Conservation (phyloP, 345 rosid genomes). For the Sonneratia alba region DNA sequence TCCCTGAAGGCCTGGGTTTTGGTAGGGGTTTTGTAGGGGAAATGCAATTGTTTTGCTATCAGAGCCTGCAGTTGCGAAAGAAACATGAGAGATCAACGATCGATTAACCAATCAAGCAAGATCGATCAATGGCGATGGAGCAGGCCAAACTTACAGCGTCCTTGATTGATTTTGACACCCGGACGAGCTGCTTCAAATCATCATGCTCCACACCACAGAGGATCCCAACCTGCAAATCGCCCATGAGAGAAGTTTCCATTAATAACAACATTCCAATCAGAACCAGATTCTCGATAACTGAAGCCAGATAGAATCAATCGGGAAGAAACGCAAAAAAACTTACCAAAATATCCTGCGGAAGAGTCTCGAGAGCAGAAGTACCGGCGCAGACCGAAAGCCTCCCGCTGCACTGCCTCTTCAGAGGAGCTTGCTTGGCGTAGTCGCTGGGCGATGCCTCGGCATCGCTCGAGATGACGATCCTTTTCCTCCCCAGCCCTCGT, state of each 20-base stretch:
- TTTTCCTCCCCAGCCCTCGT: slow-evolving; percentile 61
- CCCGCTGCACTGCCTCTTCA: slow-evolving; percentile 52
- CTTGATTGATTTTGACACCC: slow-evolving; percentile 53
- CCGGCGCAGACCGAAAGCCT: slow-evolving; percentile 11
- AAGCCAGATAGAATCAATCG: not conserved
- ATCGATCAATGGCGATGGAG: not conserved
- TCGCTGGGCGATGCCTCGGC: slow-evolving; percentile 13
- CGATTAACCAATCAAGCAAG: not conserved
- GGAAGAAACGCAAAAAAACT: not conserved
- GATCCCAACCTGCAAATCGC: slow-evolving; percentile 40
- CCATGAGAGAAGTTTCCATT: not conserved
- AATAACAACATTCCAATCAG: slow-evolving; percentile 1
- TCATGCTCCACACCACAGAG: slow-evolving; percentile 61
- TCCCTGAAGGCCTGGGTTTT: slow-evolving; percentile 41
- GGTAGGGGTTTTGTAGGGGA: slow-evolving; percentile 57
- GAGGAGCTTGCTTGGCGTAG: slow-evolving; percentile 17
- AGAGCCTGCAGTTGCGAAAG: slow-evolving; percentile 34
- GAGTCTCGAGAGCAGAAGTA: slow-evolving; percentile 42
- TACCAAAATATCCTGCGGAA: slow-evolving; percentile 79
- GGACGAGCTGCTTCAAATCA: slow-evolving; percentile 53
- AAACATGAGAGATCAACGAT: slow-evolving; percentile 1
- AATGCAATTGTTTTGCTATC: slow-evolving; percentile 49
- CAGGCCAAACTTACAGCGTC: slow-evolving; percentile 53
- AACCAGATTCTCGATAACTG: not conserved
- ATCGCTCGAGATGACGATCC: slow-evolving; percentile 39